These are phyloP conservation scores for Meira nashicola DNA, from an alignment of 1,284 basidiomycete species.

Conservation along the genomic window DNA sequence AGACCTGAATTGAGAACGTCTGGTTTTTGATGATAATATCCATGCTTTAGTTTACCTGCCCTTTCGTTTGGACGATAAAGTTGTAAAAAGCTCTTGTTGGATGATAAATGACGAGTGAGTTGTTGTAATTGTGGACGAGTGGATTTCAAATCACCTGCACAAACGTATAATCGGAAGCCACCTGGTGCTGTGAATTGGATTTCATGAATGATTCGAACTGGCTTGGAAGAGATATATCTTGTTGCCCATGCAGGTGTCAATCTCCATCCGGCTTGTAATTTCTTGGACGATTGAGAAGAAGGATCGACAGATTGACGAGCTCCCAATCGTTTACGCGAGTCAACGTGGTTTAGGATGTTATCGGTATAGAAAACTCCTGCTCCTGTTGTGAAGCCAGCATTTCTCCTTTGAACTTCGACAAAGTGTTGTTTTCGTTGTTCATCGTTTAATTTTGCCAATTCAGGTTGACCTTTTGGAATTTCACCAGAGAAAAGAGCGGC, in stretches of 20 bases:
- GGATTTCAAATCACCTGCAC: constrained; percentile 60
- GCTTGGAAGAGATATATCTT: constrained; percentile 63
- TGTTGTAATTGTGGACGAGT: constrained; percentile 26
- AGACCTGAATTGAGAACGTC: constrained; percentile 40
- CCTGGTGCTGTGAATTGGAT: constrained; percentile 61
- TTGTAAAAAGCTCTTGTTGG: constrained; percentile 35
- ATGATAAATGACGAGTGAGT: constrained; percentile 28
- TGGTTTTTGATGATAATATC: constrained; percentile 18
- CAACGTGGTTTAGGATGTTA: constrained; percentile 42
- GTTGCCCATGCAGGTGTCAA: constrained; percentile 57
- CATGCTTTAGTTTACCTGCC: constrained; percentile 19
- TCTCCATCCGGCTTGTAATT: constrained; percentile 35
- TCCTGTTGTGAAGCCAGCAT: constrained; percentile 47
- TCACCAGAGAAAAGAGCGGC: constrained; percentile 53
- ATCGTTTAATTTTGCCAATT: constrained; percentile 32
- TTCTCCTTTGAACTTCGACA: constrained; percentile 41
- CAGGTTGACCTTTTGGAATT: constrained; percentile 40
- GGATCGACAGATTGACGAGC: background rate
- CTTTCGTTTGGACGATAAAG: constrained; percentile 30
- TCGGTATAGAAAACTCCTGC: constrained; percentile 42
- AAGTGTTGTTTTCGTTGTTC: constrained; percentile 42
- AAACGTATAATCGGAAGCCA: constrained; percentile 70
- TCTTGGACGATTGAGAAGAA: constrained; percentile 14
- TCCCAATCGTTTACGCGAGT: constrained; percentile 18
- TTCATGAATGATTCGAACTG: constrained; percentile 66